Evolutionary conservation across 805 yeast genomes (phyloP).

Genomic region (Saccharomycopsis sp.): DNA sequence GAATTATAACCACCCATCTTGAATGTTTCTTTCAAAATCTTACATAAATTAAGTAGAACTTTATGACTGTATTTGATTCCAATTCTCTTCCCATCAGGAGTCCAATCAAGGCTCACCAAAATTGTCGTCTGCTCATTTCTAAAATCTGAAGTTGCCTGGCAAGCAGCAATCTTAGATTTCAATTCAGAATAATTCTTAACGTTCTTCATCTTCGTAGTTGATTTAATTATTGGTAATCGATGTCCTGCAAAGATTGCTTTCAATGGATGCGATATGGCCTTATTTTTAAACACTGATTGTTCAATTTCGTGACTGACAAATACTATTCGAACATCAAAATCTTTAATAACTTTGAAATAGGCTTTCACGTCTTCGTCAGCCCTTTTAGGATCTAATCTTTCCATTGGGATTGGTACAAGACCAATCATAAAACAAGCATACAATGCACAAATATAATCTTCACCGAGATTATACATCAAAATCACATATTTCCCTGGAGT

Average conservation of each 20-base stretch:
- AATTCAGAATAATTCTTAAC: slow-evolving; percentile 22
- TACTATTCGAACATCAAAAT: slow-evolving; percentile 62
- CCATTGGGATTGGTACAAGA: slow-evolving; percentile 65
- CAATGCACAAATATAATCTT: slow-evolving; percentile 76
- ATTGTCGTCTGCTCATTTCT: slow-evolving; percentile 41
- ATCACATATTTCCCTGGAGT: slow-evolving; percentile 68
- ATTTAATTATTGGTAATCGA: slow-evolving; percentile 49
- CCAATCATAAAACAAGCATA: slow-evolving; percentile 86
- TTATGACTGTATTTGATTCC: slow-evolving; percentile 50
- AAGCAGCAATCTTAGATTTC: slow-evolving; percentile 19
- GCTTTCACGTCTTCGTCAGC: slow-evolving; percentile 69
- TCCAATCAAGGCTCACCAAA: slow-evolving; percentile 60
- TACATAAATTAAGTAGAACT: slow-evolving; percentile 69
- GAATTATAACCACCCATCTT: slow-evolving; percentile 68
- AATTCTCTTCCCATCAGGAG: slow-evolving; percentile 62
- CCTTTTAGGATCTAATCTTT: slow-evolving; percentile 60
- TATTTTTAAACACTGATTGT: slow-evolving; percentile 50
- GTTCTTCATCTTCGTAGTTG: slow-evolving; percentile 52
- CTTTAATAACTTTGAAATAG: slow-evolving; percentile 56
- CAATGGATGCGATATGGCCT: slow-evolving; percentile 52
- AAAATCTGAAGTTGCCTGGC: slow-evolving; percentile 28
- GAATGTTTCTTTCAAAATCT: slow-evolving; percentile 87
- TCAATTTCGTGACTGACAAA: slow-evolving; percentile 78
- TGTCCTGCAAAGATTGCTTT: slow-evolving; percentile 35
- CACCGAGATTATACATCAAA: slow-evolving; percentile 79